Evolutionary conservation across 441 rosid species (phyloP), one percentile per base, ranked within the genome.

Genomic region (Pelargonium australe): DNA sequence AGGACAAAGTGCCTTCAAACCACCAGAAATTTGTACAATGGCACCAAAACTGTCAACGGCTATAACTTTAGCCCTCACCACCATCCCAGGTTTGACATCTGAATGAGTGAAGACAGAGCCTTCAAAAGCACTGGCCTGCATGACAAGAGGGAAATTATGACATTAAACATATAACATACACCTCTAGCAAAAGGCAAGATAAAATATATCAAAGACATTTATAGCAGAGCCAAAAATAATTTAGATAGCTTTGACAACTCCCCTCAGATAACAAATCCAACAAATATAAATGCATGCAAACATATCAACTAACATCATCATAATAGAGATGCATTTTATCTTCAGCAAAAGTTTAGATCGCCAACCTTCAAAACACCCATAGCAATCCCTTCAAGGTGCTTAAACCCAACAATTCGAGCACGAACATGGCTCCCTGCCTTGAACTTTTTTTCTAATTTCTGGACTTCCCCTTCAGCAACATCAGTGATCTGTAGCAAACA

Each of bases 31-130:
- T 84, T 87, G 97, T 71, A 92, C 99, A 78, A 92, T 89, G 77
- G 99, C 98, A 74, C 99, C 97, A 72, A 89, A 92, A 73, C 82
- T 80, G 75, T 92, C 96, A 44, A 92, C 89, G 68, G 88, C 83
- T 72, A 85, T 76, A 69, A 92, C 70, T 82, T 88, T 90, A 65
- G 95, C 98, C 81, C 83, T 85, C 64, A 86, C 81, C 76, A 89
- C 90, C 98, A 95, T 90, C 77, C 99, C 99, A 68, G 99, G 96
- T 82, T 89, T 90, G 71, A 92, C 98, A 78, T 95, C 99, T 19
- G 96, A 88, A 82, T 92, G 99, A 70, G 89, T 88, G 81, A 90
- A 89, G 17, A 89, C 95, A 66, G 87, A 83, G 16, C 96, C 98
- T 83, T 92, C 96, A 82, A 95, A 87, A 74, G 97, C 97, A 69